Percentiles rank a stretch among this genome's conserved stretches.
Evolutionary conservation across 768 basidiomycete species (phyloP).

Genomic region (Lactifluus hygrophoroides): DNA sequence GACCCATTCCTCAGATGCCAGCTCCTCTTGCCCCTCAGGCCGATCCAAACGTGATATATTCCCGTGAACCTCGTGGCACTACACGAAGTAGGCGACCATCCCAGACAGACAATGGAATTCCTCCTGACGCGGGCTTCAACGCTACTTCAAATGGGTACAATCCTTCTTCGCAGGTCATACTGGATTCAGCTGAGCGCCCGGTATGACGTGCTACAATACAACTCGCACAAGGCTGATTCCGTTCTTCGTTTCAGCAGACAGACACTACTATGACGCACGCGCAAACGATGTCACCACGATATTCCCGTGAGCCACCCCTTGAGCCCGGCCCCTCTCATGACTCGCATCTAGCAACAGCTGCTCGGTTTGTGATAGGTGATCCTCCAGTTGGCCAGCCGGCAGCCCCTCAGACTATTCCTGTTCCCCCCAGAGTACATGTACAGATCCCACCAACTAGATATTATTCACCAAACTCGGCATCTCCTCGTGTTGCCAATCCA

Average conservation of each 20-base stretch:
- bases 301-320: background rate
- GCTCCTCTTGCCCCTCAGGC: slow-evolving; percentile 11
- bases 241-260: background rate
- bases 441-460: slow-evolving; percentile 10
- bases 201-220: slow-evolving; percentile 4
- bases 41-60: background rate
- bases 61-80: background rate
- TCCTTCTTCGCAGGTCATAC: background rate
- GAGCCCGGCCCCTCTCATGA: background rate
- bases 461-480: background rate
- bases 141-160: background rate
- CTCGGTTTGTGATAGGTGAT: background rate
- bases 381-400: background rate
- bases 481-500: background rate
- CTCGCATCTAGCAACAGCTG: background rate
- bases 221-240: background rate
- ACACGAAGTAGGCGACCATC: background rate
- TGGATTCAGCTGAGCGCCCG: background rate
- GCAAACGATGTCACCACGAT: background rate
- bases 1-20: slow-evolving; percentile 11
- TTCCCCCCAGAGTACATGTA: background rate
- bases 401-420: background rate
- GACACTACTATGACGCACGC: background rate
- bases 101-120: background rate
- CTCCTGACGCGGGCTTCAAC: background rate